phyloP scores from a whole-genome alignment of 1,139 yeast genomes.

The Casaregolazyma lundiana region DNA sequence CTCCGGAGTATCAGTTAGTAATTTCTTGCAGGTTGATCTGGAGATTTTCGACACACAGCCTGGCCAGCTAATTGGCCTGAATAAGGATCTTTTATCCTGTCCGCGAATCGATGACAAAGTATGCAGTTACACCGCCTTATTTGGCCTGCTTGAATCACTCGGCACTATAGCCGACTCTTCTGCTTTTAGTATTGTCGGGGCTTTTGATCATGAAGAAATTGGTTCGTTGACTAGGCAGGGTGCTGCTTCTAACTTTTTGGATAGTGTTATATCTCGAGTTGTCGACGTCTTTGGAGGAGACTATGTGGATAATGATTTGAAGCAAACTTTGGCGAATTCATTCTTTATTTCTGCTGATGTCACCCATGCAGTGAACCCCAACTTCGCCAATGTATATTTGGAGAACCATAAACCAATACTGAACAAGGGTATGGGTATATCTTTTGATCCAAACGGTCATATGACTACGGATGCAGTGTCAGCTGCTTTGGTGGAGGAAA shows the following conservation, averaged over 20 bases:
- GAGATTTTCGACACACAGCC: slow-evolving; percentile 80
- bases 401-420: slow-evolving; percentile 74
- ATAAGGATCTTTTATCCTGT: slow-evolving; percentile 83
- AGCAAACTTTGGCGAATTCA: slow-evolving; percentile 51
- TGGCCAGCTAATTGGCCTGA: slow-evolving; percentile 80
- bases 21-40: slow-evolving; percentile 82
- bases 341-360: slow-evolving; percentile 89
- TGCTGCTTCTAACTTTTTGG: slow-evolving; percentile 85
- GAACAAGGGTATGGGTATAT: slow-evolving; percentile 66
- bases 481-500: slow-evolving; percentile 57
- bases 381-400: slow-evolving; percentile 62
- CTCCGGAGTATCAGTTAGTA: slow-evolving; percentile 47
- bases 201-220: slow-evolving; percentile 91
- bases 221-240: slow-evolving; percentile 93
- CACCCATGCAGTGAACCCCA: slow-evolving; percentile 95
- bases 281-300: slow-evolving; percentile 49
- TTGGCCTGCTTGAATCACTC: slow-evolving; percentile 48
- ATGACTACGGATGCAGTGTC: slow-evolving; percentile 79
- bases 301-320: slow-evolving; percentile 41
- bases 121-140: slow-evolving; percentile 77
- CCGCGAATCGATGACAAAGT: slow-evolving; percentile 91
- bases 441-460: slow-evolving; percentile 72
- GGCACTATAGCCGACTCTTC: slow-evolving; percentile 45
- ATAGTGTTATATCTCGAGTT: slow-evolving; percentile 66
- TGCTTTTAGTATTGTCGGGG: slow-evolving; percentile 66